Percentiles rank a stretch among this genome's conserved stretches.
phyloP scores from a whole-genome alignment of 2,329 filamentous ascomycete genomes.

The Lachnellula occidentalis region DNA sequence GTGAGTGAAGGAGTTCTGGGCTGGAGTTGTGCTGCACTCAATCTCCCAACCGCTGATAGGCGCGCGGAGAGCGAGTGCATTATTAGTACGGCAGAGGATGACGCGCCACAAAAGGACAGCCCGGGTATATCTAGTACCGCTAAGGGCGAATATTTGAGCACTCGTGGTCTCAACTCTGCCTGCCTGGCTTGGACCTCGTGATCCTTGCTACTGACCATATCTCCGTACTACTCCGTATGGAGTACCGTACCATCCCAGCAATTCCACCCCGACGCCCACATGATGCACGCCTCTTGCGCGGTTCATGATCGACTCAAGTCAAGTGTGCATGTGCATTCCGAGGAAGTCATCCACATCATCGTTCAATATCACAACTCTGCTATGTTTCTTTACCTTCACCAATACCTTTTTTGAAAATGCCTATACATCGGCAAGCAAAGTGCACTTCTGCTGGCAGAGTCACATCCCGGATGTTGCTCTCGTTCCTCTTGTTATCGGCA shows the following conservation, averaged over 20 bases:
- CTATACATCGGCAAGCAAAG: conserved; percentile 13
- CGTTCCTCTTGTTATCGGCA: conserved; percentile 57
- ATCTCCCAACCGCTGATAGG: too few relatives aligned
- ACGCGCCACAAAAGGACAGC: background rate
- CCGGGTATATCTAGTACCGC: conserved; percentile 4
- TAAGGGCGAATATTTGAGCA: background rate
- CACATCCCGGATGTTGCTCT: conserved; percentile 57
- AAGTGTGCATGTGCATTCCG: background rate
- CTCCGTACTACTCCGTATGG: too few relatives aligned
- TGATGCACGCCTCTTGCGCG: background rate
- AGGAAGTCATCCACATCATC: background rate
- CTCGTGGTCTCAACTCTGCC: background rate
- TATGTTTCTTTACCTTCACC: conserved; percentile 3
- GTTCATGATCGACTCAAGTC: background rate
- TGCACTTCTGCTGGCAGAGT: conserved; percentile 57
- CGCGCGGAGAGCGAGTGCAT: too few relatives aligned
- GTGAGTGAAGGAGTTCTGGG: background rate
- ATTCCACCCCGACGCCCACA: background rate
- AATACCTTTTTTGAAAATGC: conserved; percentile 12
- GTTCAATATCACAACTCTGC: background rate
- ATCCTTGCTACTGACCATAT: background rate
- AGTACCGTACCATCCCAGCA: background rate
- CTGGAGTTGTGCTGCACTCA: background rate
- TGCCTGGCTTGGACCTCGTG: background rate
- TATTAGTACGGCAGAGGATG: background rate